Evolutionary conservation across 2,329 filamentous ascomycete genomes (phyloP).

Genomic region (Diaporthe longicolla): DNA sequence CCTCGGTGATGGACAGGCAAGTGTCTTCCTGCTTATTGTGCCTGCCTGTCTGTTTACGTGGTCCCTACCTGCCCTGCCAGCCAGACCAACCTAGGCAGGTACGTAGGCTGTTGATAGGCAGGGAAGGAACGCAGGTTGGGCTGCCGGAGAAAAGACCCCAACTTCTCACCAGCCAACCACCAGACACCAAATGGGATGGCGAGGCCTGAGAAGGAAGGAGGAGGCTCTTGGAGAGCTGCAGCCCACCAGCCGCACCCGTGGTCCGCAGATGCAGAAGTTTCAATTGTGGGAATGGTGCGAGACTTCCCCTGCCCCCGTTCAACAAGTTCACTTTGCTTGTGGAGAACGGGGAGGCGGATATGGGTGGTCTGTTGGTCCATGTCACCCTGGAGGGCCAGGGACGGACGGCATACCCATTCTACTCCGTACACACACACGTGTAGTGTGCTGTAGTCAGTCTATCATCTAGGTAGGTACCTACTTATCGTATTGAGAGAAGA

Average conservation of each 20-base stretch:
- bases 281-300: slow-evolving; percentile 18
- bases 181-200: neutral
- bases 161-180: neutral
- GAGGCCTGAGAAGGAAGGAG: slow-evolving; percentile 26
- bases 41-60: too few relatives aligned
- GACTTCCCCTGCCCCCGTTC: slow-evolving; percentile 1
- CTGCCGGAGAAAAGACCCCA: neutral
- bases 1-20: slow-evolving; percentile 20
- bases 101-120: neutral
- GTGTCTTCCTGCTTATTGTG: too few relatives aligned
- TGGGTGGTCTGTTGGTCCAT: slow-evolving; percentile 23
- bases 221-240: slow-evolving; percentile 30
- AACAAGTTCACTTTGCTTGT: slow-evolving; percentile 3
- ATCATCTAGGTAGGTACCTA: neutral
- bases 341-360: slow-evolving; percentile 37
- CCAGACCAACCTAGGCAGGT: neutral
- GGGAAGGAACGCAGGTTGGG: neutral
- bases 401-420: slow-evolving; percentile 34
- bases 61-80: neutral
- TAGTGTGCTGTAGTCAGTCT: neutral
- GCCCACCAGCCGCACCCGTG: slow-evolving; percentile 7
- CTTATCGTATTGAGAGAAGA: slow-evolving; percentile 8
- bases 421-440: too few relatives aligned
- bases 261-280: slow-evolving; percentile 16
- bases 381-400: slow-evolving; percentile 34